Evolutionary conservation across 306 rosid species (phyloP).

Genomic region (Pterocarpus santalinus): DNA sequence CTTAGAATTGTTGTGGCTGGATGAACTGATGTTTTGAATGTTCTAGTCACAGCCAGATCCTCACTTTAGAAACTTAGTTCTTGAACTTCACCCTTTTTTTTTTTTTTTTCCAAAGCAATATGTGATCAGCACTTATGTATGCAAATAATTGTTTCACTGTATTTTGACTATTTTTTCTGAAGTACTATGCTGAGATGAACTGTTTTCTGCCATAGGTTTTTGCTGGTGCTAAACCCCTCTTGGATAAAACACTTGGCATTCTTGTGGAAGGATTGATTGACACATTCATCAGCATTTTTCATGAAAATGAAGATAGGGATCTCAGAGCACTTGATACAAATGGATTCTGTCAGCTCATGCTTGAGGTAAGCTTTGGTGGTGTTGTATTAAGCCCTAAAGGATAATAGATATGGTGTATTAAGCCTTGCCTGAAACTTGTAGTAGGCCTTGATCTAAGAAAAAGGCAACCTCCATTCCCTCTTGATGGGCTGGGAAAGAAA

Average conservation of each 20-base stretch:
- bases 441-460: neutral
- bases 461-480: neutral
- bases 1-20: constrained; percentile 23
- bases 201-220: constrained; percentile 70
- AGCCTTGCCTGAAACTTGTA: constrained; percentile 17
- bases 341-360: constrained; percentile 98
- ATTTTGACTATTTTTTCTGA: constrained; percentile 38
- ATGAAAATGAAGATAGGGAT: constrained; percentile 76
- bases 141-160: constrained; percentile 10
- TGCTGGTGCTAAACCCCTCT: constrained; percentile 91
- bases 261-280: constrained; percentile 98
- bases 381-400: constrained; percentile 9
- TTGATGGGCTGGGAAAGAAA: neutral
- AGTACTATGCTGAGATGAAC: constrained; percentile 40
- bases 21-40: constrained; percentile 8
- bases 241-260: constrained; percentile 97
- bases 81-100: constrained; percentile 3
- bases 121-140: neutral
- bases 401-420: neutral
- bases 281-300: constrained; percentile 89
- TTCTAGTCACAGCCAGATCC: constrained; percentile 18
- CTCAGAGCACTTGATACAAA: constrained; percentile 81
- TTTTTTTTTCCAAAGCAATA: constrained; percentile 21
- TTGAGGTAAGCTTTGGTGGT: constrained; percentile 73
- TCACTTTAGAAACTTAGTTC: constrained; percentile 15